Base-by-base conservation (phyloP, 257 asterid species). In the Lavandula angustifolia region DNA sequence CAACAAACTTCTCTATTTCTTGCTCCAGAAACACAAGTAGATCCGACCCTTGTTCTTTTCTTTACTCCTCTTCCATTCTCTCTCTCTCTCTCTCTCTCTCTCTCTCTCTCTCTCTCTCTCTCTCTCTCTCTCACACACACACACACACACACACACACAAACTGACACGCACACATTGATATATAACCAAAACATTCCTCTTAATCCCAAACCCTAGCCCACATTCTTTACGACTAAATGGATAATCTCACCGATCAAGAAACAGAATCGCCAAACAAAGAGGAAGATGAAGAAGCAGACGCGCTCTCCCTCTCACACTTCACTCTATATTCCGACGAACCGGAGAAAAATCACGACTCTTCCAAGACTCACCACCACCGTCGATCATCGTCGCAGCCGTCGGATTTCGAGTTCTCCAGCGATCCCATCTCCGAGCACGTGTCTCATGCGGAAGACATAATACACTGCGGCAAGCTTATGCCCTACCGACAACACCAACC, bases 401-500 rank as follows among this genome's bases (percentile, higher is more conserved):
- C 81, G n/a, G 88, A 84, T 61, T 87, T 87, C 72, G 95, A 84
- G 70, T 87, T 87, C 82, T 78, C 73, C 0, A 80, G 43, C 52
- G 68, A 72, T 12, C 47, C n/a, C 61, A 57, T 12, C 43, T 58
- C 74, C 32, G 76, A 74, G 22, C 9, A 6, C 46, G 76, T 82
- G 73, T 76, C 85, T 3, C 87, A 82, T 53, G 91, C 95, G 54
- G 95, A 87, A 50, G 95, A 84, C 74, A 82, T 87, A 12, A 84
- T 87, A 27, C 73, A 70, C 64, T 52, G 87, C 60, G 95, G 95
- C 33, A 78, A 75, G 71, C 85, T 87, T 76, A 57, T 80, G 0
- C 81, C 91, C 5, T 78, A 53, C 59, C 60, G 46, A 14, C 47
- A 17, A 2, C 29, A 43, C 7, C 65, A 16, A 43, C 60, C 13